Evolutionary conservation across 495 filamentous ascomycete species (phyloP).

Genomic region (Aspergillus sparsus): DNA sequence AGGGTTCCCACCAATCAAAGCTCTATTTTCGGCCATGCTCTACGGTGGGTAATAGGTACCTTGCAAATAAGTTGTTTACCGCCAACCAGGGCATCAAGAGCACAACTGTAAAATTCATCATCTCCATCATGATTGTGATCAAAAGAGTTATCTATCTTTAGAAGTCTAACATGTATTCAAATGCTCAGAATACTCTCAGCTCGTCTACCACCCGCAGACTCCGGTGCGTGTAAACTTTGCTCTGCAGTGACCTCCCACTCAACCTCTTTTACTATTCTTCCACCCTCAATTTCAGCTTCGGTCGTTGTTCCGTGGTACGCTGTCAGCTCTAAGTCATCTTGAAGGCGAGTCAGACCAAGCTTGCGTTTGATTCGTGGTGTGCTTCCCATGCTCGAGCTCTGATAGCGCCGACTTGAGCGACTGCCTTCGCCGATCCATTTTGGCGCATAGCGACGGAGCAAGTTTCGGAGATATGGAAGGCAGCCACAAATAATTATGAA

Average conservation of each 20-base stretch:
- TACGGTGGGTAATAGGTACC: neutral
- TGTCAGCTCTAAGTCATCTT: slow-evolving; percentile 14
- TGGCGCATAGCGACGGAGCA: slow-evolving; percentile 12
- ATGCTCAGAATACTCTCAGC: neutral
- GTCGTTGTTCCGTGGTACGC: neutral
- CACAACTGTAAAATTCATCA: too few relatives aligned
- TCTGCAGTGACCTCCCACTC: slow-evolving; percentile 15
- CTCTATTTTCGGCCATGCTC: neutral
- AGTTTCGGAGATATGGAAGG: slow-evolving; percentile 15
- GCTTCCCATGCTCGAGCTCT: slow-evolving; percentile 2
- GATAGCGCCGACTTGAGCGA: slow-evolving; percentile 6
- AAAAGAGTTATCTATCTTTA: too few relatives aligned
- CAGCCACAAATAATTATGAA: slow-evolving; percentile 18
- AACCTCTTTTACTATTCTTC: slow-evolving; percentile 17
- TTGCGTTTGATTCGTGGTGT: neutral
- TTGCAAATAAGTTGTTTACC: too few relatives aligned
- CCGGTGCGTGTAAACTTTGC: neutral
- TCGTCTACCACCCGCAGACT: neutral
- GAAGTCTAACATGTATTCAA: neutral
- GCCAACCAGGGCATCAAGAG: too few relatives aligned
- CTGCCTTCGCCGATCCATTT: slow-evolving; percentile 14
- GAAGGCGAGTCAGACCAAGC: neutral
- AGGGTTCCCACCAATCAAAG: neutral
- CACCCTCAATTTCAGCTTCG: neutral
- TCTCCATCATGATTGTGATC: too few relatives aligned